Evolutionary conservation across 805 yeast species (phyloP).

Genomic region (Candida nitratophila): DNA sequence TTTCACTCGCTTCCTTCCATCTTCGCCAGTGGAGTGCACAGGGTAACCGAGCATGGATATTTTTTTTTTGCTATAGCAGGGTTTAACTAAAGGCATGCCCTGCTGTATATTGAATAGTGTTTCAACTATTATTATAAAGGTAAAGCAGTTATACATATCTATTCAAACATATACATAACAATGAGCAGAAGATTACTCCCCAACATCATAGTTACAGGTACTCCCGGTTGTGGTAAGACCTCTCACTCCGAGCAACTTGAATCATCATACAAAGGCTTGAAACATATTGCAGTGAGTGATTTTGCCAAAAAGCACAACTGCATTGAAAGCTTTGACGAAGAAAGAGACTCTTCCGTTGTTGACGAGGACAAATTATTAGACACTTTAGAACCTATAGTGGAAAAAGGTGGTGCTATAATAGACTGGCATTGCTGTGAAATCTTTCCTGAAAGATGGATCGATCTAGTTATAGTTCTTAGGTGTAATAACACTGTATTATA

Average conservation of each 20-base stretch:
- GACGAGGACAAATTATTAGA: constrained; percentile 90
- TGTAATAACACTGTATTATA: constrained; percentile 66
- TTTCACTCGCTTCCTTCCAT: background rate
- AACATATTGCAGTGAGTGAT: constrained; percentile 64
- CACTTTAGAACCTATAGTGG: constrained; percentile 67
- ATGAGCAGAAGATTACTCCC: constrained; percentile 37
- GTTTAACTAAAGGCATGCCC: too few relatives aligned
- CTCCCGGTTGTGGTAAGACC: constrained; percentile 88
- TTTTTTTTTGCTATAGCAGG: too few relatives aligned
- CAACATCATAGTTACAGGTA: constrained; percentile 87
- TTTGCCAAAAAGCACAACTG: constrained; percentile 73
- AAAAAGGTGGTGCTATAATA: constrained; percentile 79
- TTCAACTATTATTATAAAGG: too few relatives aligned
- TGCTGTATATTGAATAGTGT: too few relatives aligned
- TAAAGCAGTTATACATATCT: too few relatives aligned
- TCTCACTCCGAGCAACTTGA: constrained; percentile 56
- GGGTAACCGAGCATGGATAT: too few relatives aligned
- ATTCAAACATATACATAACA: background rate
- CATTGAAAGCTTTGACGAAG: constrained; percentile 80
- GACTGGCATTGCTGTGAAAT: constrained; percentile 99
- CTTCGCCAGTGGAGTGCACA: too few relatives aligned
- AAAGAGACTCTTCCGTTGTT: constrained; percentile 77
- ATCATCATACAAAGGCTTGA: constrained; percentile 41
- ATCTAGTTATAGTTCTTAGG: constrained; percentile 82
- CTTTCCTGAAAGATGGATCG: constrained; percentile 89